Evolutionary conservation across 768 basidiomycete species (phyloP).

Genomic region (Imleria badia): DNA sequence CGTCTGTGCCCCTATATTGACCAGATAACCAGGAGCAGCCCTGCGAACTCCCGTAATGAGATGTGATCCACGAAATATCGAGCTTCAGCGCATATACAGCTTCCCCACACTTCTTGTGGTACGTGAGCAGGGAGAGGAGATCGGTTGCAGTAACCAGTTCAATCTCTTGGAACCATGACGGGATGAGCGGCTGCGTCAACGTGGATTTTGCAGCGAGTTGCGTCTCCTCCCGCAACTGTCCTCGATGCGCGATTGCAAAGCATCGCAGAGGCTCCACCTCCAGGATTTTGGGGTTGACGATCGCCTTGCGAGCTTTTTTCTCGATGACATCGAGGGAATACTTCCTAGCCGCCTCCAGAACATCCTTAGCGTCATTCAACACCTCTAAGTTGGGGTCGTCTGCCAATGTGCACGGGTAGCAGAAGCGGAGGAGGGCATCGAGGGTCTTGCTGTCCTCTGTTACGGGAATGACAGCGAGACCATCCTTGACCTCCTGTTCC

Average conservation of each 20-base stretch:
- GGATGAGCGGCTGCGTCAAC: slow-evolving; percentile 23
- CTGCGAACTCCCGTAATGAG: background rate
- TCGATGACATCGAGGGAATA: background rate
- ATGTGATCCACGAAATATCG: slow-evolving; percentile 14
- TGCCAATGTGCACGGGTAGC: slow-evolving; percentile 17
- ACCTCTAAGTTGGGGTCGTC: background rate
- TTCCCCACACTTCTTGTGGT: slow-evolving; percentile 17
- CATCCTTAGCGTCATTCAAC: background rate
- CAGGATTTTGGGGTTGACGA: background rate
- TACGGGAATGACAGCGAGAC: slow-evolving; percentile 17
- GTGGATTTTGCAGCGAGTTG: slow-evolving; percentile 10
- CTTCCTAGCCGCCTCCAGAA: background rate
- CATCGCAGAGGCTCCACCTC: background rate
- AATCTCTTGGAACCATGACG: slow-evolving; percentile 27
- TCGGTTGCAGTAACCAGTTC: slow-evolving; percentile 24
- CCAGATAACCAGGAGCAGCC: slow-evolving; percentile 11
- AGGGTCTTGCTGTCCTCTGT: slow-evolving; percentile 23
- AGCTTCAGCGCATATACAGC: slow-evolving; percentile 4
- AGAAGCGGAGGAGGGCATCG: slow-evolving; percentile 25
- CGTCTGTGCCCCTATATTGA: too few relatives aligned
- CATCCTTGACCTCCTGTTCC: background rate
- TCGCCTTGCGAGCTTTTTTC: background rate
- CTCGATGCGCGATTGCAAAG: background rate
- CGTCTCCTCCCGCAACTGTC: background rate
- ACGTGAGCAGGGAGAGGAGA: slow-evolving; percentile 23